Base-by-base conservation (phyloP, 2,329 filamentous ascomycete genomes). In the Botrytis paeoniae region DNA sequence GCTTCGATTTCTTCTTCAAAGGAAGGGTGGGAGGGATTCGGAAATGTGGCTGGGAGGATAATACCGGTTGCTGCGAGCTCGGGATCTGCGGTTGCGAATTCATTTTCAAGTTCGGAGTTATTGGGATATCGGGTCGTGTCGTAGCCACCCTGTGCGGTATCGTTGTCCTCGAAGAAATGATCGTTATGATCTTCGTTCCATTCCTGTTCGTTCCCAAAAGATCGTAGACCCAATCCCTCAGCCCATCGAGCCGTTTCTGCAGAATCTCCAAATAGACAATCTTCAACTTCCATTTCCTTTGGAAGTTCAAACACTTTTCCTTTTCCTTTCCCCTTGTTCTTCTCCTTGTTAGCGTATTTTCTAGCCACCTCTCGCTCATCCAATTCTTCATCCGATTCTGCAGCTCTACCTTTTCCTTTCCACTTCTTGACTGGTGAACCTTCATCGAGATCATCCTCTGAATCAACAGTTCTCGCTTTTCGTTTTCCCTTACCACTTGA, bases 381-480 rank as follows among this genome's bases (percentile, higher is more conserved):
- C 37, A 64, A n/a, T 37, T 71, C 69, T 20, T 25, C 32, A 65
- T 66, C 69, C 14, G 43, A 65, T 29, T 51, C 57, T 7, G 35
- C 32, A 16, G 57, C 69, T 22, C 48, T 64, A 2, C 39, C 69
- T 32, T 70, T 70, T 12, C 69, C 69, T 43, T 70, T 70, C 57
- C 69, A 71, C 48, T 41, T 65, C 25, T 51, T 65, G 22, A 22
- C 20, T 25, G 64, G 45, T 16, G 48, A 57, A 8, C 35, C 25
- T 3, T 6, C 9, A 35, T 68, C 64, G 9, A 18, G 7, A 25
- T 32, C n/a, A 7, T 41, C 20, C 3, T 64, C 45, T 35, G 45
- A 32, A 35, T 32, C 45, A 12, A 3, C 18, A 22, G n/a, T 4
- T 60, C 16, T 32, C 8, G 4, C n/a, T n/a, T 45, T 41, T 18